Conservation (phyloP, 169 alveolate species). For the Nephromyces sp. region DNA sequence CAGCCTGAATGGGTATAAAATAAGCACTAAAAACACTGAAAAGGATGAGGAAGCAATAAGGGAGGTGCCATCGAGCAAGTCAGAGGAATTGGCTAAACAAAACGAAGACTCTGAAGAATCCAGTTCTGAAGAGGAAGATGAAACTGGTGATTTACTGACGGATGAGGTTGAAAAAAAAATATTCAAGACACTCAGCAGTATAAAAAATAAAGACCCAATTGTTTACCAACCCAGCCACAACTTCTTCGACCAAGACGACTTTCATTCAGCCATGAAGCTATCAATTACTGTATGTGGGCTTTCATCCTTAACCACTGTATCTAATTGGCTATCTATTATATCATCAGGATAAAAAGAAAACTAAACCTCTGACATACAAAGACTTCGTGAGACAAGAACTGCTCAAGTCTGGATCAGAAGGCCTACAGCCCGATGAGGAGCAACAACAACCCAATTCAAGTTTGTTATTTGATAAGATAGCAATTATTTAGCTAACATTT, state of each 20-base stretch:
- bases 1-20: no score
- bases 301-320: no score
- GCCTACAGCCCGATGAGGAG: no score
- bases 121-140: constrained; percentile 44
- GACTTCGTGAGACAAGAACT: constrained; percentile 32
- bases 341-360: not conserved
- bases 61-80: no score
- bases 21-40: no score
- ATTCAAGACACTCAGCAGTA: constrained; percentile 42
- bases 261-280: constrained; percentile 22
- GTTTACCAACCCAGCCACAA: constrained; percentile 44
- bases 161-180: constrained; percentile 54
- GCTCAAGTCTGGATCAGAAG: constrained; percentile 1
- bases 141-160: constrained; percentile 52
- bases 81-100: no score
- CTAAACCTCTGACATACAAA: constrained; percentile 20
- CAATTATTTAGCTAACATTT: no score
- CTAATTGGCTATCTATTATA: not conserved
- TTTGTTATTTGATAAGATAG: no score
- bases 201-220: constrained; percentile 55
- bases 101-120: no score
- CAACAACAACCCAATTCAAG: no score
- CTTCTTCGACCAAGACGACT: constrained; percentile 50
- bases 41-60: no score
- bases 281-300: no score